Conservation (phyloP, 1,284 basidiomycete species). For the Ganoderma boninense region DNA sequence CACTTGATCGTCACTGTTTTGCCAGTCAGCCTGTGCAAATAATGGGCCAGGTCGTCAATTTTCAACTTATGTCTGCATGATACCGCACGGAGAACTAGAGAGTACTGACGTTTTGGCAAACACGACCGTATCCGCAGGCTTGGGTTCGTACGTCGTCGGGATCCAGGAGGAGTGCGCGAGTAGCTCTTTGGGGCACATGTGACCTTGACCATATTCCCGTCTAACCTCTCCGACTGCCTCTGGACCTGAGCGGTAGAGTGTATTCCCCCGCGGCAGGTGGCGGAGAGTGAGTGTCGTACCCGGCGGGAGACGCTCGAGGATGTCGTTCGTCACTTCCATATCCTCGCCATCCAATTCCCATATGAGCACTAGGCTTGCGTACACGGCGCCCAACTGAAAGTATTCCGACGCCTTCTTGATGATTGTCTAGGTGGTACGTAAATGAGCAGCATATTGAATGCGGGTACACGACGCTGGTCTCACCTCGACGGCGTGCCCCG, state of each 20-base stretch:
- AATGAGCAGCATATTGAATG: not conserved
- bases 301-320: too few relatives aligned
- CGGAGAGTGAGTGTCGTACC: too few relatives aligned
- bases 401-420: not conserved
- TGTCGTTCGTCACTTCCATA: too few relatives aligned
- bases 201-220: not conserved
- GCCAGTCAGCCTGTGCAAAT: not conserved
- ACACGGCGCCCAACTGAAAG: not conserved
- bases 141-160: not conserved
- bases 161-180: not conserved
- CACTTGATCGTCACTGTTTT: not conserved
- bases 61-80: too few relatives aligned
- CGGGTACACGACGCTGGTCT: not conserved
- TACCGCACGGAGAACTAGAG: too few relatives aligned
- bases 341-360: too few relatives aligned
- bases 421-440: not conserved
- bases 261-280: too few relatives aligned
- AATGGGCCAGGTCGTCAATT: not conserved
- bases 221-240: too few relatives aligned
- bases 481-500: not conserved
- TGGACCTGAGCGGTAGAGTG: too few relatives aligned
- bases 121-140: not conserved
- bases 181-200: not conserved
- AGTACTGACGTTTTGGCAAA: not conserved
- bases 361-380: too few relatives aligned